Evolutionary conservation across 2,329 filamentous ascomycete species (phyloP).

Genomic region (Diplocarpon rosae): DNA sequence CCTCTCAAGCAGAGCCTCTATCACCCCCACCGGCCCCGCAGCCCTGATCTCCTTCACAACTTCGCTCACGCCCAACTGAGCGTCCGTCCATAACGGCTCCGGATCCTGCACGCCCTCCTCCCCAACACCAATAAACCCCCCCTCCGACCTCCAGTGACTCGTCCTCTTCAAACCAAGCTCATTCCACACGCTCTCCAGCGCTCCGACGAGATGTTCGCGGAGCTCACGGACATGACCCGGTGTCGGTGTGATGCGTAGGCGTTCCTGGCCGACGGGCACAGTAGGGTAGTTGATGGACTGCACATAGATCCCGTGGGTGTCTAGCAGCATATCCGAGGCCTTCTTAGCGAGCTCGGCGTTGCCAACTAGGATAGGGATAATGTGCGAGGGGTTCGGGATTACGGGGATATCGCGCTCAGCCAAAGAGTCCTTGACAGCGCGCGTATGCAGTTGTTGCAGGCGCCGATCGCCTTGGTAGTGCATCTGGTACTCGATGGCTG

Average conservation of each 20-base stretch:
- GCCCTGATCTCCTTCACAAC: constrained; percentile 50
- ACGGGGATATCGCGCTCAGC: constrained; percentile 78
- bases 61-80: constrained; percentile 70
- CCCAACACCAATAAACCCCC: constrained; percentile 91
- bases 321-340: constrained; percentile 83
- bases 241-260: constrained; percentile 89
- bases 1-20: constrained; percentile 48
- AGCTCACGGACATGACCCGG: constrained; percentile 80
- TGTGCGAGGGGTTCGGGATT: constrained; percentile 95
- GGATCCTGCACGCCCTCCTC: constrained; percentile 48
- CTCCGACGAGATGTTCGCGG: constrained; percentile 74
- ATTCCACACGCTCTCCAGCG: constrained; percentile 79
- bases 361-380: constrained; percentile 85
- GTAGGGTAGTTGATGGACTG: constrained; percentile 99
- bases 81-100: constrained; percentile 81
- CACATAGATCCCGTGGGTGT: constrained; percentile 89
- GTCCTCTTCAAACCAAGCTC: constrained; percentile 86
- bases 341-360: constrained; percentile 87
- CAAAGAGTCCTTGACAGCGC: constrained; percentile 81
- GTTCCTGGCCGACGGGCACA: constrained; percentile 94
- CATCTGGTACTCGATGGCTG: constrained; percentile 91
- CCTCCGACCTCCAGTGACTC: constrained; percentile 79
- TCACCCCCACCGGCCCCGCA: constrained; percentile 34
- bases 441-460: constrained; percentile 92
- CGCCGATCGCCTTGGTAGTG: constrained; percentile 73